Base-by-base conservation (phyloP, 2,329 filamentous ascomycete species). In the Colletotrichum shisoi region DNA sequence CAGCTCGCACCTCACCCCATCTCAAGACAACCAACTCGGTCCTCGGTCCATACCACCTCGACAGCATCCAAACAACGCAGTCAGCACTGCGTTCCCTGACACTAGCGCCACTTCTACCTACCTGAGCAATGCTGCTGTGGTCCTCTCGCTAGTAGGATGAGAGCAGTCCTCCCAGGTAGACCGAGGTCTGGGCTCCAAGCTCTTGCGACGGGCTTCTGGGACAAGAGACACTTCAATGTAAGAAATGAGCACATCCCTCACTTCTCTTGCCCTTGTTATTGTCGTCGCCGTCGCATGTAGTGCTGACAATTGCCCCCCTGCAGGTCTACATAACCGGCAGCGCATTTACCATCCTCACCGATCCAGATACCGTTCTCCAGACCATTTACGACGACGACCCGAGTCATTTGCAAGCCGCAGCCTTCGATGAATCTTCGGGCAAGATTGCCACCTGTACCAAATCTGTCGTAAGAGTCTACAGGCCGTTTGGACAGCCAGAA, bases 281-380 rank as follows among this genome's bases (percentile, higher is more conserved):
- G 13, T 44, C 9, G n/a, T 31, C n/a, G 17, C 13, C 37, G 5
- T 12, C 12, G 13, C 15, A 21, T 46, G 70, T 24, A 7, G 17
- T 40, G 62, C 57, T 71, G 54, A 71, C 46, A 9, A 48, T 13
- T 37, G 12, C 31, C 34, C 51, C 57, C 45, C 31, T 34, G 39
- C 74, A 96, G 92, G 87, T 88, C 58, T 99, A 98, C 79, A 91
- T 97, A 71, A 95, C 92, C 68, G 94, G 94, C 74, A 91, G 90
- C 78, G 92, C 92, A 69, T 87, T 98, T 71, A 88, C 95, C 60
- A 89, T 99, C 73, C 88, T 98, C 72, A 86, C 87, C 74, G 90
- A 88, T 57, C 86, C 91, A 59, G 84, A 89, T 69, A 86, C 86
- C 62, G 87, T 97, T 70, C 79, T 97, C 40, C 95, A 99, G 78